Evolutionary conservation across 2,329 filamentous ascomycete species (phyloP), one percentile per base, ranked within the genome.

Genomic region (Claviceps spartinae): DNA sequence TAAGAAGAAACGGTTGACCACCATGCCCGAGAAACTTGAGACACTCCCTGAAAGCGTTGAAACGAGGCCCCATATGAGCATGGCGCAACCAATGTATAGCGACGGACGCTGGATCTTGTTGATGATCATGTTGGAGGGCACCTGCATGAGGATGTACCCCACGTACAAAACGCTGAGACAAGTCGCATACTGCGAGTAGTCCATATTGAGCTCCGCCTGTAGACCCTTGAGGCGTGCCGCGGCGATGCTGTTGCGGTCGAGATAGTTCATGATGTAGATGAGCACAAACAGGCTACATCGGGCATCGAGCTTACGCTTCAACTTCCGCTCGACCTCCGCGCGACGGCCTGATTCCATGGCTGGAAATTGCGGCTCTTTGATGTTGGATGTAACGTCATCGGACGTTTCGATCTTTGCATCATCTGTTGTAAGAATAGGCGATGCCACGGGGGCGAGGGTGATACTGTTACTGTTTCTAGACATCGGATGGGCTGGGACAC

Each of bases 251-350:
- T 83, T 83, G 38, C 81, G 71, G 59, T 84, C 81, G 34, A 82
- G 71, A 64, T 86, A 88, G 67, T 88, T 88, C 65, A 70, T 73
- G 63, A 88, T 86, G 61, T 88, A 88, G 69, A 88, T 85, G 57
- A 88, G 64, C 47, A 88, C 78, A 53, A 88, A 77, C 58, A 85
- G 77, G 70, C 63, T 82, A 70, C 64, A 88, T 54, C 84, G 75
- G 20, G 75, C 59, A 62, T 89, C 86, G 51, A 89, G 81, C 68
- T 88, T 89, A 58, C 81, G 76, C 64, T 81, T 76, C 59, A 90
- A 68, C 38, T 72, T 74, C 64, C 76, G 78, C 66, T 89, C 85
- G n/a, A 83, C 75, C 14, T 62, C 61, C 0, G 62, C 61, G 13
- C 81, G 76, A 54, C 79, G 73, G 42, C 74, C 76, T 0, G 72